These are phyloP conservation scores for Coniochaeta ligniaria DNA, from an alignment of 2,329 filamentous ascomycete species.

Conservation along the genomic window DNA sequence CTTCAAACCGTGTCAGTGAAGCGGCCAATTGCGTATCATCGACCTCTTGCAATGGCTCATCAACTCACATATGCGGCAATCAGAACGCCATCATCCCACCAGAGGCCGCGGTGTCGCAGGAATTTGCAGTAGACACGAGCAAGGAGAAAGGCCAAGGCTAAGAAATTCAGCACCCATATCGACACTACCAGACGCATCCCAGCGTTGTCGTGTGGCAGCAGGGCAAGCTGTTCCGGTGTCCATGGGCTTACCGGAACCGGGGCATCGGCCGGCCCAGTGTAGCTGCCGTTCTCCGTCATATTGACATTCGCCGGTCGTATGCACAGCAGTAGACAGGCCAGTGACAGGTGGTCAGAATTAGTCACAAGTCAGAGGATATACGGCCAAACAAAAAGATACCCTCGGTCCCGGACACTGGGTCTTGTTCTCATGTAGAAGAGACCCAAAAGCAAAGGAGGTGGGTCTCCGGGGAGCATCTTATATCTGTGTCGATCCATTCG, in stretches of 20 bases:
- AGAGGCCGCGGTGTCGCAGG: conserved; percentile 11
- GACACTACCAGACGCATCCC: conserved; percentile 3
- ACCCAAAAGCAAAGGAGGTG: not conserved
- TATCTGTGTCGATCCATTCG: not conserved
- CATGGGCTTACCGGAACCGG: not conserved
- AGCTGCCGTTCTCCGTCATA: not conserved
- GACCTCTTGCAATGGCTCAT: not conserved
- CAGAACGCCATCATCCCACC: conserved; percentile 17
- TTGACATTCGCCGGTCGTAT: not conserved
- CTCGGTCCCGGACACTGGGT: not conserved
- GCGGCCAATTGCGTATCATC: not conserved
- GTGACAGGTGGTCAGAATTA: not conserved
- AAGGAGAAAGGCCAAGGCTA: conserved; percentile 1
- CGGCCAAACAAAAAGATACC: not conserved
- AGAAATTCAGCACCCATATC: conserved; percentile 1
- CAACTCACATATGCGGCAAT: conserved; percentile 14
- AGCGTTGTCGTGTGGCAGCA: conserved; percentile 12
- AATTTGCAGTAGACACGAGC: conserved; percentile 14
- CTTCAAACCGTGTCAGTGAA: not conserved
- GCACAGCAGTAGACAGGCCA: not conserved
- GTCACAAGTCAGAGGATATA: not conserved
- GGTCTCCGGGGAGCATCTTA: not conserved
- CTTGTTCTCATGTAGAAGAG: not conserved
- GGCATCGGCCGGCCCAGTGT: not conserved
- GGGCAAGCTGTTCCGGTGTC: conserved; percentile 4